Base-by-base conservation (phyloP, 495 filamentous ascomycete species). In the Trichocladium uniseriatum region DNA sequence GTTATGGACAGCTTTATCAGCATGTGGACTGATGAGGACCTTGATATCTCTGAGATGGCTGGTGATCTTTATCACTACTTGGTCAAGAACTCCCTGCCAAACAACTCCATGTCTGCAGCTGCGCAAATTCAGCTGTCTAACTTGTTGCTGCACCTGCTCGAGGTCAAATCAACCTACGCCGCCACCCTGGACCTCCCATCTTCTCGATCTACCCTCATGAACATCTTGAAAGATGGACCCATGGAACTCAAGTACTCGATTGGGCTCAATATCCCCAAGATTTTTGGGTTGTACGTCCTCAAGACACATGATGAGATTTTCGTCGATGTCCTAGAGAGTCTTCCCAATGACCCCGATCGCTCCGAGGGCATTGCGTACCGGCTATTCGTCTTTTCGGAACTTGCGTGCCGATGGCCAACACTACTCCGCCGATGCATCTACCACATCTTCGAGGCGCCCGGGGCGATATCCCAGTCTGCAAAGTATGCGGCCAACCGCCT, bases 391-490 rank as follows among this genome's bases (percentile, higher is more conserved):
- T 71, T 95, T 10, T 75, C 81, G 5, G 77, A 76, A 52, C 67
- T 99, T 34, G 91, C 84, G 37, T 84, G 87, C 22, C 63, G 65
- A 52, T 95, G 86, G 89, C 79, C 82, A 48, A 94, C 86, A 6
- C 74, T 91, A 45, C 70, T 90, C 39, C 84, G 87, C 43, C 82
- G 83, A 51, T 84, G 84, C 52, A 84, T 94, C 16, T 97, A 95
- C 63, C 83, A 90, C 63, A 88, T 95, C 19, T 92, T 95, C 55
- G 92, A 96, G 63, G 88, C 80, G 0, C 81, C 92, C 1, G 88
- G 82, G 6, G 77, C 76, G 35, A 75, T 91, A 1, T 69, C 77
- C 14, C 60, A 66, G 10, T 82, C 83, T 18, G 65, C 76, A 37
- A 67, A 66, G 31, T 84, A 96, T 67, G 89, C 91, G 2, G 75